A percentile compares a stretch with the other conserved stretches of the same genome.
Conservation (phyloP, 1,139 yeast species). For the Geotrichum macrosporum region DNA sequence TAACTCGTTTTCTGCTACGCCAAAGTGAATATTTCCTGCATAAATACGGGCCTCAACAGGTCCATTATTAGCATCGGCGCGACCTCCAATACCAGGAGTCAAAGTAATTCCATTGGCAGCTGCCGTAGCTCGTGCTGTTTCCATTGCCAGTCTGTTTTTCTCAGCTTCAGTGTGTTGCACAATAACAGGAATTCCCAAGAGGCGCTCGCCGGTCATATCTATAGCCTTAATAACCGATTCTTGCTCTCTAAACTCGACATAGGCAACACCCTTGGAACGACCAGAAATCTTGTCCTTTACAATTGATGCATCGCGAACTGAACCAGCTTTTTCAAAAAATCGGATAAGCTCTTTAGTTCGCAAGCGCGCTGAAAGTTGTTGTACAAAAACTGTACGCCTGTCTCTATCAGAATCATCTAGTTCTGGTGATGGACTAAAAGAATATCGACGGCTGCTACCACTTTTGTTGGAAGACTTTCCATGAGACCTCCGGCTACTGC, state of each 20-base stretch:
- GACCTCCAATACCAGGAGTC: slow-evolving; percentile 8
- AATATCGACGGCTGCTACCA: slow-evolving; percentile 11
- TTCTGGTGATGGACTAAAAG: slow-evolving; percentile 12
- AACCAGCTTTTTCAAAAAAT: slow-evolving; percentile 39
- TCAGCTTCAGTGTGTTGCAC: slow-evolving; percentile 40
- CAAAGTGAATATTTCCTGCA: slow-evolving; percentile 38
- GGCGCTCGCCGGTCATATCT: slow-evolving; percentile 37
- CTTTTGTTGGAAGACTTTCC: too few relatives aligned
- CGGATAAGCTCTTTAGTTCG: slow-evolving; percentile 36
- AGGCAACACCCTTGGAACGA: slow-evolving; percentile 41
- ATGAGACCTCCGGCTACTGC: slow-evolving; percentile 1
- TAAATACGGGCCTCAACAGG: slow-evolving; percentile 31
- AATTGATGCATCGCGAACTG: slow-evolving; percentile 39
- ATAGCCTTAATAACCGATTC: slow-evolving; percentile 37
- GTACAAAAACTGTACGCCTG: slow-evolving; percentile 40
- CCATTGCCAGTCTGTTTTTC: slow-evolving; percentile 36
- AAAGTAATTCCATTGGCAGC: slow-evolving; percentile 6
- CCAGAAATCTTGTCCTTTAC: slow-evolving; percentile 39
- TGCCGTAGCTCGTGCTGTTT: slow-evolving; percentile 20
- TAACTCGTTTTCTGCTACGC: slow-evolving; percentile 36
- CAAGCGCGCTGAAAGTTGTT: slow-evolving; percentile 39
- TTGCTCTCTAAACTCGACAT: slow-evolving; percentile 38
- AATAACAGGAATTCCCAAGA: slow-evolving; percentile 39
- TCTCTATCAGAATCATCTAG: slow-evolving; percentile 30
- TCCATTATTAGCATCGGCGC: slow-evolving; percentile 14